Base-by-base conservation (phyloP, 2,329 filamentous ascomycete species). In the Leptographium radiaticola region DNA sequence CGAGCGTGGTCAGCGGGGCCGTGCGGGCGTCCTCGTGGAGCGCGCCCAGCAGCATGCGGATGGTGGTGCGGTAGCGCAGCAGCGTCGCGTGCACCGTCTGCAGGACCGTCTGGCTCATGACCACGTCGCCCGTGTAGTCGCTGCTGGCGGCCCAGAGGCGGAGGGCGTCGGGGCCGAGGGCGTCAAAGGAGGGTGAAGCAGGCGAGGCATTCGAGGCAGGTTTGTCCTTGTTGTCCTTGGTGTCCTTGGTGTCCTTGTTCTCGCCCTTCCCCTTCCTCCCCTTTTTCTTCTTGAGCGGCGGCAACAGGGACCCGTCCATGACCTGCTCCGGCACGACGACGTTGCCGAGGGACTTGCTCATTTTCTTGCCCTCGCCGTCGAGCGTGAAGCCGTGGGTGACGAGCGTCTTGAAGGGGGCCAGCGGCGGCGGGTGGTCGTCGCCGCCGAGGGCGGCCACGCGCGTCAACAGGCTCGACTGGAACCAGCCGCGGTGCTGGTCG, bases 401-500 rank as follows among this genome's bases (percentile, higher is more conserved):
- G n/a, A 98, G 75, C 4, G 81, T 87, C 63, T 83, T 86, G 72
- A 94, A 98, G 0, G 93, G 93, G 0, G 91, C 50, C 67, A 62
- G 67, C 36, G 70, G 9, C 12, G 10, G 13, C 10, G 38, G 15
- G 36, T 49, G 16, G 1, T n/a, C 12, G 5, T 11, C 4, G 13
- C 34, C 46, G 36, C 65, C 70, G 60, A 82, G 76, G 4, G 77
- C 75, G 0, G 90, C 87, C 34, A 95, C 79, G 50, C 88, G 83
- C 0, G 93, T 97, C 53, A 98, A 76, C 12, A 98, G 76, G 58
- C 89, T 95, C 8, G 93, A 97, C 68, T 98, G 93, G 66, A 98
- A 98, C 93, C 93, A 98, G 34, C 93, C 93, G 42, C 93, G 85
- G 68, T 98, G 93, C 66, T 98, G 93, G 66, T 98, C 93, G 4